Conservation (phyloP, 2,329 filamentous ascomycete genomes). For the Talaromyces islandicus region DNA sequence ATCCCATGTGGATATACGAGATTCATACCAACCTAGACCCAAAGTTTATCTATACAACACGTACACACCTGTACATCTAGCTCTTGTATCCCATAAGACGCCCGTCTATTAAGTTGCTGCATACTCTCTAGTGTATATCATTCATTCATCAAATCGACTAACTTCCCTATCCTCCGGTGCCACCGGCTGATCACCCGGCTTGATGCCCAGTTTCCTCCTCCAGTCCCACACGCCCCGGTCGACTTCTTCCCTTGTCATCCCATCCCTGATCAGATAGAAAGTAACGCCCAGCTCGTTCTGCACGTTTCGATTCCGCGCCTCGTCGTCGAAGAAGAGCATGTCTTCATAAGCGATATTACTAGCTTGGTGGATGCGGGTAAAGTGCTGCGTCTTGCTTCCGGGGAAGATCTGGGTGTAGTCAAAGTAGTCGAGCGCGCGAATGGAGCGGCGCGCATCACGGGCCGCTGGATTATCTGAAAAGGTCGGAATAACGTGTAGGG, state of each 20-base stretch:
- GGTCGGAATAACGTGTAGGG: slow-evolving; percentile 56
- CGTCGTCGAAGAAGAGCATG: slow-evolving; percentile 96
- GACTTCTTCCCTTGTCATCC: slow-evolving; percentile 69
- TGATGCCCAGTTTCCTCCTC: slow-evolving; percentile 47
- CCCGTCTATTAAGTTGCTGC: not conserved
- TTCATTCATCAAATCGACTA: slow-evolving; percentile 11
- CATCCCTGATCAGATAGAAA: slow-evolving; percentile 76
- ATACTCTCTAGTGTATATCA: not conserved
- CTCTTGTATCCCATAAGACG: not conserved
- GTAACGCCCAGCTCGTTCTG: slow-evolving; percentile 67
- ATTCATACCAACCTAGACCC: not conserved
- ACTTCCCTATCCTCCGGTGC: slow-evolving; percentile 10
- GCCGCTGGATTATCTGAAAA: slow-evolving; percentile 35
- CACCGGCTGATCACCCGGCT: slow-evolving; percentile 7
- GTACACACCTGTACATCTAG: not conserved
- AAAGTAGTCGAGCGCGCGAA: slow-evolving; percentile 47
- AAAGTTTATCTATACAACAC: not conserved
- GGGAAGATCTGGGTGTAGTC: slow-evolving; percentile 61
- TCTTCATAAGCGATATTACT: slow-evolving; percentile 70
- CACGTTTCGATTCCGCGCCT: slow-evolving; percentile 78
- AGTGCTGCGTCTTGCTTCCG: slow-evolving; percentile 78
- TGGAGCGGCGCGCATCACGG: slow-evolving; percentile 39
- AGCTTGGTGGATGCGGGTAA: slow-evolving; percentile 64
- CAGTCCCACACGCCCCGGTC: slow-evolving; percentile 75
- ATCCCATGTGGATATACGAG: not conserved